These are phyloP conservation scores for Zygotorulaspora florentina DNA, from an alignment of 805 yeast genomes.

Conservation along the genomic window DNA sequence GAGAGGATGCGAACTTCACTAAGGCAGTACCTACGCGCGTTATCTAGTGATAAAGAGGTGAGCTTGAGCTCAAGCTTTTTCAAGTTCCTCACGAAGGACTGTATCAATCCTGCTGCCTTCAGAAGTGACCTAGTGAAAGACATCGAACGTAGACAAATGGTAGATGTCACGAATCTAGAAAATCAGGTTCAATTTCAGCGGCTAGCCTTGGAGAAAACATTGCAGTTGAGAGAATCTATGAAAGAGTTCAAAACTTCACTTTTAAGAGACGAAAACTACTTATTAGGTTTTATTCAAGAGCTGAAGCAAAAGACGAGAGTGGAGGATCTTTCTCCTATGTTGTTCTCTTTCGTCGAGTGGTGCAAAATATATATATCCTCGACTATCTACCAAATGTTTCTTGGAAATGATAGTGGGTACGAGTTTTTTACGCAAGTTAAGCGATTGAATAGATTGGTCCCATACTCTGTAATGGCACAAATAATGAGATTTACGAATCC, in stretches of 20 bases:
- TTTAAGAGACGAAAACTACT: slow-evolving; percentile 48
- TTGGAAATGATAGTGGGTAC: slow-evolving; percentile 76
- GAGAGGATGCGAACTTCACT: slow-evolving; percentile 76
- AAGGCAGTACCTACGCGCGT: slow-evolving; percentile 60
- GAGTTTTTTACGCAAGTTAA: slow-evolving; percentile 69
- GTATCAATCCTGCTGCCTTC: slow-evolving; percentile 38
- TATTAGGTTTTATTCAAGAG: slow-evolving; percentile 60
- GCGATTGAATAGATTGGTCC: slow-evolving; percentile 71
- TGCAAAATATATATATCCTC: slow-evolving; percentile 79
- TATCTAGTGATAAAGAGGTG: slow-evolving; percentile 53
- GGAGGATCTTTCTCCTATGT: slow-evolving; percentile 58
- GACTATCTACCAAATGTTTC: slow-evolving; percentile 70
- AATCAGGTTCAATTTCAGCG: slow-evolving; percentile 70
- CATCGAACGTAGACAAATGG: slow-evolving; percentile 49
- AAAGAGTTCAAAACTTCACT: slow-evolving; percentile 54
- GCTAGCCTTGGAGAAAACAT: slow-evolving; percentile 56
- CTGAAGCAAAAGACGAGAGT: slow-evolving; percentile 52
- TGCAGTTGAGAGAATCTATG: slow-evolving; percentile 51
- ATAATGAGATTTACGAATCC: slow-evolving; percentile 85
- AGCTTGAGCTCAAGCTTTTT: slow-evolving; percentile 48
- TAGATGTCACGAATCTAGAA: slow-evolving; percentile 59
- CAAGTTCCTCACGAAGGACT: slow-evolving; percentile 45
- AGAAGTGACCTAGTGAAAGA: slow-evolving; percentile 47
- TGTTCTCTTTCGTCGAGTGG: slow-evolving; percentile 74
- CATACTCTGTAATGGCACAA: slow-evolving; percentile 72